These are phyloP conservation scores for Ogataea nitratoaversa DNA, from an alignment of 805 yeast species.

Conservation along the genomic window DNA sequence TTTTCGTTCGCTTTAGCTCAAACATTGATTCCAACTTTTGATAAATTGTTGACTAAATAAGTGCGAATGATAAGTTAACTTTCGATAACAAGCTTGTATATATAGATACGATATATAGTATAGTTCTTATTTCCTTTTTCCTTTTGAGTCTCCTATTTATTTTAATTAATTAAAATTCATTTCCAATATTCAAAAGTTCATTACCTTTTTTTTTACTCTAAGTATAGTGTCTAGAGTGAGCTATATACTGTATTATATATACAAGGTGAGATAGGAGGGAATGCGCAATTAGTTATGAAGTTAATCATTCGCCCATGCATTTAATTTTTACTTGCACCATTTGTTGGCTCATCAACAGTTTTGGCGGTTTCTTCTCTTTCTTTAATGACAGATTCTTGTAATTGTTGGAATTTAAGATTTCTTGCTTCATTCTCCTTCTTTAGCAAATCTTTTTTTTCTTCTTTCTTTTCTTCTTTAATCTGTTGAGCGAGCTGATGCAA, in stretches of 20 bases:
- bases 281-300: no score
- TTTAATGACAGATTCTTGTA: constrained; percentile 19
- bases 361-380: constrained; percentile 10
- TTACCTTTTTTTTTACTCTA: no score
- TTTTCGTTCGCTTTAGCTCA: constrained; percentile 98
- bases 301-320: no score
- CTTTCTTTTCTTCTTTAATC: constrained; percentile 18
- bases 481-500: constrained; percentile 22
- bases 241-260: no score
- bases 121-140: background rate
- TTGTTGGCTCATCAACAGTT: background rate
- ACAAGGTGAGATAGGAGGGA: no score
- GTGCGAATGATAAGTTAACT: background rate
- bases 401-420: constrained; percentile 18
- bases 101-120: background rate
- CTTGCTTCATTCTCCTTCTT: constrained; percentile 23
- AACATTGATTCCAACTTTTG: constrained; percentile 94
- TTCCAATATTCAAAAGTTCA: no score
- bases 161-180: no score
- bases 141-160: background rate
- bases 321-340: background rate
- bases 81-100: background rate
- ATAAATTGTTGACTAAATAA: constrained; percentile 49
- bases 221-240: no score
- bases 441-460: constrained; percentile 16